Base-by-base conservation (phyloP, 208 protist species). In the Herpetomonas samuelpessoai region DNA sequence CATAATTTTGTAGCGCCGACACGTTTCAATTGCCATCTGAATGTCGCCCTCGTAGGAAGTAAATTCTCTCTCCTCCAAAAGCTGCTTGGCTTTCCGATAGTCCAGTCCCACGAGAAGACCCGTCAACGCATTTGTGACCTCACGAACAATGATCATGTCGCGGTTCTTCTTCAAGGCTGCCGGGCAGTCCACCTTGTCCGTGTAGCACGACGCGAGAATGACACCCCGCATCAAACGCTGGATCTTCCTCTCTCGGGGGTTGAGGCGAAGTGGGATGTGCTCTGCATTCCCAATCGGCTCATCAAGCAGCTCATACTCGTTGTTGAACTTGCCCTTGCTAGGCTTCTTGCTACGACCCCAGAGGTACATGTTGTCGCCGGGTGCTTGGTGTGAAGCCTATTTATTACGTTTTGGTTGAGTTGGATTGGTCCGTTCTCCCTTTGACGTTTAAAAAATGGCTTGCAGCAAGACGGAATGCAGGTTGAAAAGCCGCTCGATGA, bases 1-100 rank as follows among this genome's bases (percentile, higher is more conserved):
- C 92, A 97, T 97, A 52, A 97, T 96, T 65, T 98, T 98, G 62
- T 96, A 96, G 38, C 94, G 79, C 35, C 94, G 68, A 53, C 73
- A 93, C 49, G 90, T 78, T 74, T 97, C 90, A 54, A 97, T 75
- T 0, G 86, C 74, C 18, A 72, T 60, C 26, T 71, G 67, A 39
- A 96, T 89, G 26, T 88, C 74, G 16, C 65, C 57, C 70, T 74
- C 59, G 64, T 92, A 91, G 12, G 76, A 69, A n/a, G 57, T 66
- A 62, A 93, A 89, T 58, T 95, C 78, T 38, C 59, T 60, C 12
- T 87, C 69, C 19, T 82, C 64, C 44, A 92, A 47, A 21, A 95
- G 77, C 3, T 27, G 50, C 0, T 62, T 57, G 2, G 83, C 87
- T 49, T 85, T 83, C 28, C 79, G 59, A 22, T 91, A 70, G 65